Evolutionary conservation across 1,139 yeast genomes (phyloP), one percentile per base, ranked within the genome.

Genomic region (Kodamaea sp.): DNA sequence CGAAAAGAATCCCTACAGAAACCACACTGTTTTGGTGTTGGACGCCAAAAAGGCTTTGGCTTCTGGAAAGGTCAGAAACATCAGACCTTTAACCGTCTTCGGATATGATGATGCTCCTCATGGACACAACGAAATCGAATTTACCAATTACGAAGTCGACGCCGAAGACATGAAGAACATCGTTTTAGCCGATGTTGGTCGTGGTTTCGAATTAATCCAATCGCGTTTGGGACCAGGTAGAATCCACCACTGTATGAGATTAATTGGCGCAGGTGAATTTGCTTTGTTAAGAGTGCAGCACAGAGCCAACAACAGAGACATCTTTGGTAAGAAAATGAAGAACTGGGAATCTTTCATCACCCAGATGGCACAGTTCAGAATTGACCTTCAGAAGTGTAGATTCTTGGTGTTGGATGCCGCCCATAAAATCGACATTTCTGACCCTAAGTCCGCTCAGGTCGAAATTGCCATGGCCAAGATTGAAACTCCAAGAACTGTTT

Each of bases 91-190:
- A 51, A 48, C 56, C 9, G 80, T 81, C 2, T 75, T 76, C 51
- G 87, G 87, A 7, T 79, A 66, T 45, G 87, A 80, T 48, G 87
- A 80, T 51, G 86, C 86, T 22, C 88, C 88, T 5, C 87, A 81
- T 51, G 88, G 88, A 7, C 88, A 81, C 51, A 75, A 77, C 62
- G 87, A 81, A 54, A 68, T 82, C 43, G 63, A 60, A 32, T 81
- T 82, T 54, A 59, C 66, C 27, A 60, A 76, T 51, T 74, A 68
- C 45, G 78, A 70, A 41, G 70, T 80, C 8, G 72, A 80, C 4
- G 35, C 45, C 3, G 66, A 62, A 9, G 72, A 65, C 26, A 65
- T 59, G 61, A 57, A 60, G 7, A 50, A 67, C 43, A 50, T 50
- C n/a, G 55, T 73, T 14, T 58, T 77, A 47, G 76, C 76, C 10